A percentile compares a stretch with the other conserved stretches of the same genome.
phyloP scores from a whole-genome alignment of 805 yeast genomes.

The Yamadazyma endophytica region DNA sequence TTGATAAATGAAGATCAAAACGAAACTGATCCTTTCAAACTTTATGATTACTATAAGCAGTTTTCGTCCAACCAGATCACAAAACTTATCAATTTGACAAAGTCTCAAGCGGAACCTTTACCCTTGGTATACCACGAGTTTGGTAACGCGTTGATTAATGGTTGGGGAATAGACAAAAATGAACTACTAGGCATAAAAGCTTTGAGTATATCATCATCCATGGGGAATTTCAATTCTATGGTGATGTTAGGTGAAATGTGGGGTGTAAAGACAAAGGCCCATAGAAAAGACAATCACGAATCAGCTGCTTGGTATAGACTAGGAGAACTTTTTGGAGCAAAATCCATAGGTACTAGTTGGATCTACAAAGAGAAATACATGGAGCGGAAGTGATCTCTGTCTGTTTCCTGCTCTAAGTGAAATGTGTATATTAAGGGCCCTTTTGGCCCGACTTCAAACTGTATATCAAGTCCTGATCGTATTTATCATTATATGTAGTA shows the following conservation, averaged over 20 bases:
- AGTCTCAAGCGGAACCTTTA: constrained; percentile 37
- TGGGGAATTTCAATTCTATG: constrained; percentile 69
- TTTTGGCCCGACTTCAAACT: constrained; percentile 13
- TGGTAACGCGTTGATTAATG: constrained; percentile 53
- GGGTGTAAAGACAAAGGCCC: constrained; percentile 49
- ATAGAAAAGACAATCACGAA: constrained; percentile 53
- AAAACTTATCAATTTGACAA: constrained; percentile 29
- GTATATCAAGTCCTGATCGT: constrained; percentile 11
- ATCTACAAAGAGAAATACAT: constrained; percentile 66
- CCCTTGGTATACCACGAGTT: constrained; percentile 57
- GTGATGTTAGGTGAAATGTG: constrained; percentile 67
- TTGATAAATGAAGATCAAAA: constrained; percentile 17
- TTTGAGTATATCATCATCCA: constrained; percentile 59
- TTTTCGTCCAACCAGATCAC: constrained; percentile 20
- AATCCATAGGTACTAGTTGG: constrained; percentile 68
- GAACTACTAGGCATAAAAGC: constrained; percentile 55
- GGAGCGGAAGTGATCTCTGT: constrained; percentile 5
- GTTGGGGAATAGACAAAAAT: constrained; percentile 52
- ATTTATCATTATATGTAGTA: constrained; percentile 15
- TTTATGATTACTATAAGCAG: constrained; percentile 20
- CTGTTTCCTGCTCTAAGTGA: too few relatives aligned
- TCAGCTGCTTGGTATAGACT: constrained; percentile 71
- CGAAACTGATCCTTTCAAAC: constrained; percentile 21
- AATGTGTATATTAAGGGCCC: constrained; percentile 6
- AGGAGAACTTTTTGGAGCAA: constrained; percentile 59